Conservation (phyloP, 202 grass and related monocot species). For the Schoenoplectus triqueter region DNA sequence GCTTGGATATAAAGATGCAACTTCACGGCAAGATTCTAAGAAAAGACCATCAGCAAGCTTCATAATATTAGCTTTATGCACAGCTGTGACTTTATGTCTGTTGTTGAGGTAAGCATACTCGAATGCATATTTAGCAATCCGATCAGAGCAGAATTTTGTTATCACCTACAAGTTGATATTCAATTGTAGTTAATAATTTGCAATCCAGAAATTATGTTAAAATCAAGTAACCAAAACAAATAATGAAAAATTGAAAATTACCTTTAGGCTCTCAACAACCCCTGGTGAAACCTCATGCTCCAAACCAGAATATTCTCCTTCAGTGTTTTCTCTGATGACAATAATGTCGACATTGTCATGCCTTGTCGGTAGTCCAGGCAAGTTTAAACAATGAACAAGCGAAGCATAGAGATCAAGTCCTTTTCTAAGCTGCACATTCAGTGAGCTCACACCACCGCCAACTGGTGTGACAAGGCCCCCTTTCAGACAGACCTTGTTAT, state of each 20-base stretch:
- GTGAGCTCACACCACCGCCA: slow-evolving; percentile 73
- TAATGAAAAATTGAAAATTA: slow-evolving; percentile 12
- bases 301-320: slow-evolving; percentile 81
- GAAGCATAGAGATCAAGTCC: slow-evolving; percentile 83
- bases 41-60: slow-evolving; percentile 88
- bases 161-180: slow-evolving; percentile 64
- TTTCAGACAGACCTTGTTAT: slow-evolving; percentile 87
- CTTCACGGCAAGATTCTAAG: slow-evolving; percentile 79
- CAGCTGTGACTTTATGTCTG: slow-evolving; percentile 76
- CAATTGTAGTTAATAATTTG: slow-evolving; percentile 33
- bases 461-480: slow-evolving; percentile 73
- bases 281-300: slow-evolving; percentile 85
- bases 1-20: slow-evolving; percentile 70
- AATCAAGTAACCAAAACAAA: slow-evolving; percentile 1
- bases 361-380: slow-evolving; percentile 66
- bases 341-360: slow-evolving; percentile 81
- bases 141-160: slow-evolving; percentile 86
- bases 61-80: slow-evolving; percentile 91
- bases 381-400: slow-evolving; percentile 76
- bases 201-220: not conserved
- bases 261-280: slow-evolving; percentile 81
- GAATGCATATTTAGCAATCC: slow-evolving; percentile 85
- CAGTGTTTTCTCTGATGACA: slow-evolving; percentile 83
- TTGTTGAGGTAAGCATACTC: slow-evolving; percentile 92
- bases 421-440: slow-evolving; percentile 71